Evolutionary conservation across 2,329 filamentous ascomycete species (phyloP).

Genomic region (Ophiosphaerella herpotricha): DNA sequence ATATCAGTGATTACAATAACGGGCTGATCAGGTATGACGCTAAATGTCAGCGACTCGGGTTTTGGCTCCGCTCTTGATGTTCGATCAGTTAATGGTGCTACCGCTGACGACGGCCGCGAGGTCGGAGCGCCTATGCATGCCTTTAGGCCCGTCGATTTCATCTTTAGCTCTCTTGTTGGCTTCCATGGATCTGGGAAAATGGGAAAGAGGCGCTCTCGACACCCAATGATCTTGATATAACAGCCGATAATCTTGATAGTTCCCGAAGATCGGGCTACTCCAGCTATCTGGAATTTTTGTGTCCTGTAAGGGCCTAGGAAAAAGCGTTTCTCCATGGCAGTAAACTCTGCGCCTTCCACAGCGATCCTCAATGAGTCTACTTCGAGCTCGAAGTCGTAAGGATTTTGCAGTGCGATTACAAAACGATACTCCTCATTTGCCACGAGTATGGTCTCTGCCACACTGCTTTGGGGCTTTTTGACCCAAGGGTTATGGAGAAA

Average conservation of each 20-base stretch:
- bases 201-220: slow-evolving; percentile 79
- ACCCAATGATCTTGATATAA: slow-evolving; percentile 77
- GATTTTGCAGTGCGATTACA: slow-evolving; percentile 85
- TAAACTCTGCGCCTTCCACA: slow-evolving; percentile 73
- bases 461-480: slow-evolving; percentile 62
- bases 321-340: slow-evolving; percentile 66
- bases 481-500: slow-evolving; percentile 96
- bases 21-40: slow-evolving; percentile 80
- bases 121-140: slow-evolving; percentile 55
- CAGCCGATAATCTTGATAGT: slow-evolving; percentile 77
- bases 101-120: slow-evolving; percentile 43
- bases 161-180: slow-evolving; percentile 69
- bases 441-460: slow-evolving; percentile 72
- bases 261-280: slow-evolving; percentile 70
- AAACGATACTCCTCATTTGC: slow-evolving; percentile 79
- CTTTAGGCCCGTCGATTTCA: slow-evolving; percentile 73
- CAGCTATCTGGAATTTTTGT: slow-evolving; percentile 74
- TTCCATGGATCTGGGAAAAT: slow-evolving; percentile 81
- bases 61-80: slow-evolving; percentile 34
- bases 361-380: slow-evolving; percentile 81
- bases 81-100: slow-evolving; percentile 28
- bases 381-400: slow-evolving; percentile 89
- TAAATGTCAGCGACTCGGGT: slow-evolving; percentile 61
- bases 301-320: slow-evolving; percentile 80
- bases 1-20: slow-evolving; percentile 74